Evolutionary conservation across 1,284 basidiomycete genomes (phyloP).

Genomic region (Apiotrichum sp.): DNA sequence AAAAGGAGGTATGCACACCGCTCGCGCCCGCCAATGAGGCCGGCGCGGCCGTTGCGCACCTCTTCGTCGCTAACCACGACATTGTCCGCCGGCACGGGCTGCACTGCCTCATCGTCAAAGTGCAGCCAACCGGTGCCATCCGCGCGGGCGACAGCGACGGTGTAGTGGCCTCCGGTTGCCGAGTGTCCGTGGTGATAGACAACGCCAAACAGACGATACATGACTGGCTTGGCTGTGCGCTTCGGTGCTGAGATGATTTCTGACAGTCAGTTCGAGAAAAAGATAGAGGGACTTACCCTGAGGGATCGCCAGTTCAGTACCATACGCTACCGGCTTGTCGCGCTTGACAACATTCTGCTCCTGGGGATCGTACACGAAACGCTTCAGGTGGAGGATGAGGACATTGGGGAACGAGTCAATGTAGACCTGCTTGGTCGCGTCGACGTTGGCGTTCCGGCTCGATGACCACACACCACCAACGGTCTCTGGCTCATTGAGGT

Average conservation of each 20-base stretch:
- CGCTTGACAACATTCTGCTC: constrained; percentile 64
- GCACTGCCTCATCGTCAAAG: constrained; percentile 87
- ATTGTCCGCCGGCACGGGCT: constrained; percentile 67
- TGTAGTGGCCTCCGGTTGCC: constrained; percentile 93
- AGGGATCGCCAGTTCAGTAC: constrained; percentile 68
- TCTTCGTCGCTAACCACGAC: constrained; percentile 58
- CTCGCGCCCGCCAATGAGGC: constrained; percentile 44
- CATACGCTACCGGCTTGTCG: constrained; percentile 73
- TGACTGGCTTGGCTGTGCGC: constrained; percentile 51
- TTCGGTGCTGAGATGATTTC: constrained; percentile 63
- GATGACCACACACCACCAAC: constrained; percentile 66
- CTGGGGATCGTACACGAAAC: constrained; percentile 78
- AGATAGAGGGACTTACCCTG: constrained; percentile 52
- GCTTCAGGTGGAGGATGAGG: constrained; percentile 84
- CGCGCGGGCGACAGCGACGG: constrained; percentile 80
- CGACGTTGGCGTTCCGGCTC: constrained; percentile 58
- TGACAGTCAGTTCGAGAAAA: constrained; percentile 25
- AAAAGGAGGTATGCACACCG: constrained; percentile 77
- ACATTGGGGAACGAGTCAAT: constrained; percentile 81
- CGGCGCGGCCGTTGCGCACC: constrained; percentile 54
- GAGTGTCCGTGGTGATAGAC: constrained; percentile 91
- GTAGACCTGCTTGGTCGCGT: constrained; percentile 81
- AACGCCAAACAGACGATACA: constrained; percentile 83
- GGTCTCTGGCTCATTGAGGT: constrained; percentile 72
- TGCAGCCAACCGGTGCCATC: constrained; percentile 68